Percentiles rank a stretch among this genome's conserved stretches.
phyloP scores from a whole-genome alignment of 305 asterid genomes.

The Euphrasia arctica region DNA sequence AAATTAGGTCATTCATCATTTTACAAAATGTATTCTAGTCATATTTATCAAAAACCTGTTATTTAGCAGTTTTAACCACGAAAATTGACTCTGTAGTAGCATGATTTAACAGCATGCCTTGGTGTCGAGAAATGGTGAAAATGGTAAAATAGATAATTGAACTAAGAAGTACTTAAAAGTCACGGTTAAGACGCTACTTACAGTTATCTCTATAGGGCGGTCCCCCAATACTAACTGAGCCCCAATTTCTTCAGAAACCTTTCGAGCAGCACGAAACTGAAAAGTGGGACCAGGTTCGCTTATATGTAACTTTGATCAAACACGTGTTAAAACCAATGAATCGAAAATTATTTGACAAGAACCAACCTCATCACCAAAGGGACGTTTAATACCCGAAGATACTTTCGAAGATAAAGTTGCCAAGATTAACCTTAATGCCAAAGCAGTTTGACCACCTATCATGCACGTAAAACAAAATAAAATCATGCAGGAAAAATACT shows the following conservation, averaged over 20 bases:
- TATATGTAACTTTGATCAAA: neutral
- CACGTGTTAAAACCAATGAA: neutral
- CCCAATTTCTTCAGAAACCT: slow-evolving; percentile 77
- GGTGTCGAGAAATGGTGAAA: too few species aligned
- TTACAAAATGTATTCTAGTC: neutral
- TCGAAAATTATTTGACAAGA: neutral
- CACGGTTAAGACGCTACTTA: slow-evolving; percentile 27
- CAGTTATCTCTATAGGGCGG: slow-evolving; percentile 93
- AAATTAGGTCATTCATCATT: neutral
- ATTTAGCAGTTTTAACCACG: neutral
- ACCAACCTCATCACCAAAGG: slow-evolving; percentile 82
- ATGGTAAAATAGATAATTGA: neutral
- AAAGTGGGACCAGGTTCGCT: slow-evolving; percentile 21
- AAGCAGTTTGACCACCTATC: slow-evolving; percentile 89
- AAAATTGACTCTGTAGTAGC: too few species aligned
- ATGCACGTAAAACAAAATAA: neutral
- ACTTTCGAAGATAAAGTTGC: slow-evolving; percentile 83
- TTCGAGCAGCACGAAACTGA: slow-evolving; percentile 94
- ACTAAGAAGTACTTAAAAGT: neutral
- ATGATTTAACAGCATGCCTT: neutral
- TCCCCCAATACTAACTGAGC: slow-evolving; percentile 94
- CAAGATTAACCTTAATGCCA: slow-evolving; percentile 74
- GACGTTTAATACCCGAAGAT: slow-evolving; percentile 67
- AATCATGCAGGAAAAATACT: neutral
- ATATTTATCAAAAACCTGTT: neutral